Evolutionary conservation across 768 basidiomycete genomes (phyloP).

Genomic region (Leccinum obscurum): DNA sequence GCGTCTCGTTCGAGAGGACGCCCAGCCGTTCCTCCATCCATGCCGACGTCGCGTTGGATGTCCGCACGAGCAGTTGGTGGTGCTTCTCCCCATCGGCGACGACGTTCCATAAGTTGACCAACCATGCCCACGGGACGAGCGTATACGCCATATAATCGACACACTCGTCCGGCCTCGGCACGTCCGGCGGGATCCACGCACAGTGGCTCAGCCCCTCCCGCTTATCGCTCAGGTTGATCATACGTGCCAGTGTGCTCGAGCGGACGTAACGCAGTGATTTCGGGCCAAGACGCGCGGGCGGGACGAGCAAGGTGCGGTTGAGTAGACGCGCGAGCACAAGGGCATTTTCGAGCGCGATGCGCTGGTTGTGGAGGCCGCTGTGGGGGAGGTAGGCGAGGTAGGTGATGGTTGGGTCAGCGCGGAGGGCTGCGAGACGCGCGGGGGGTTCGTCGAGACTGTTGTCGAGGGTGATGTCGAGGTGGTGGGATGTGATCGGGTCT

Average conservation of each 20-base stretch:
- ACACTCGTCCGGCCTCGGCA: slow-evolving; percentile 55
- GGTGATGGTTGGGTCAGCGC: slow-evolving; percentile 32
- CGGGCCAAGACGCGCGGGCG: slow-evolving; percentile 68
- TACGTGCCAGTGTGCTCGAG: slow-evolving; percentile 48
- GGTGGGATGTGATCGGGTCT: background rate
- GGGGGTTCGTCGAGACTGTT: slow-evolving; percentile 32
- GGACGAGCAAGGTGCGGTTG: slow-evolving; percentile 76
- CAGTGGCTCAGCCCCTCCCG: slow-evolving; percentile 52
- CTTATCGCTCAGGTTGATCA: slow-evolving; percentile 51
- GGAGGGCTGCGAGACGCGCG: slow-evolving; percentile 9
- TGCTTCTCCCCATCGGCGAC: slow-evolving; percentile 5
- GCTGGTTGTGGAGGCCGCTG: slow-evolving; percentile 84
- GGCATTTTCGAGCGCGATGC: slow-evolving; percentile 85
- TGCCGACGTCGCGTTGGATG: slow-evolving; percentile 48
- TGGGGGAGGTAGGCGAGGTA: slow-evolving; percentile 81
- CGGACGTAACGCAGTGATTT: slow-evolving; percentile 60
- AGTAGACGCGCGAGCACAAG: slow-evolving; percentile 67
- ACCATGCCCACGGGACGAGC: slow-evolving; percentile 66
- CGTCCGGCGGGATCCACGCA: slow-evolving; percentile 32
- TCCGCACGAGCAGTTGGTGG: slow-evolving; percentile 45
- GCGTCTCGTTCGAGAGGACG: slow-evolving; percentile 41
- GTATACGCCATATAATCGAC: slow-evolving; percentile 60
- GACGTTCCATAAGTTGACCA: slow-evolving; percentile 54
- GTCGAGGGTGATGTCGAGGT: slow-evolving; percentile 19
- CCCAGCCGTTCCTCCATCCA: slow-evolving; percentile 21